Evolutionary conservation across 2,329 filamentous ascomycete genomes (phyloP), one percentile per base, ranked within the genome.

Genomic region (Coniochaeta sp.): DNA sequence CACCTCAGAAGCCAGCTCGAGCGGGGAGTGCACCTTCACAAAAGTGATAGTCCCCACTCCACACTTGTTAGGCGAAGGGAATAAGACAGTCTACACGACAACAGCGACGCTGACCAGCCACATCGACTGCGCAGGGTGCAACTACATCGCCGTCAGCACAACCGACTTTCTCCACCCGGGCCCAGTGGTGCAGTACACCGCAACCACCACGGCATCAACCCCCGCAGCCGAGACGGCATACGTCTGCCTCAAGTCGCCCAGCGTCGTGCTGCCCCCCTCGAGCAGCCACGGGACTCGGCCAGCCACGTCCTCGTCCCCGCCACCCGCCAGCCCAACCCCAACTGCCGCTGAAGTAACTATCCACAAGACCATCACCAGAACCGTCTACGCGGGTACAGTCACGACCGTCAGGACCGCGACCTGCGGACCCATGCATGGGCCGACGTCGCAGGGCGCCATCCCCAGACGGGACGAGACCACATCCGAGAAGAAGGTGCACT

Each of bases 111-210:
- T 22, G 14, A 69, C 67, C 3, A 22, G 28, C 1, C 33, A 26
- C 26, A 34, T 72, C 28, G 64, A 70, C 62, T 73, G 71, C 64
- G 62, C 62, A 17, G 57, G 36, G 22, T 73, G 71, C 64, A 59
- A 54, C 11, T 44, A 60, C 17, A 43, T 67, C 36, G n/a, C n/a
- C 33, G 34, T 40, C 26, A 26, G 44, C 22, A 58, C 31, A 34
- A 11, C 14, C 19, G 17, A 50, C 38, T 56, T n/a, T 17, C 14
- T 47, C 19, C 47, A 58, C 26, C 59, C 22, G 17, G 64, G 62
- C 6, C 62, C 64, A 6, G 47, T 62, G 2, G 60, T 60, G 19
- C 38, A 47, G 31, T 63, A 36, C 50, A 65, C 44, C 6, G 54
- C 62, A 1, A 64, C 62, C 6, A 44, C 36, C 16, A 62, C 63